A percentile compares a stretch with the other conserved stretches of the same genome.
These are phyloP conservation scores for Phaffomyces antillensis DNA, from an alignment of 805 yeast genomes.

Conservation along the genomic window DNA sequence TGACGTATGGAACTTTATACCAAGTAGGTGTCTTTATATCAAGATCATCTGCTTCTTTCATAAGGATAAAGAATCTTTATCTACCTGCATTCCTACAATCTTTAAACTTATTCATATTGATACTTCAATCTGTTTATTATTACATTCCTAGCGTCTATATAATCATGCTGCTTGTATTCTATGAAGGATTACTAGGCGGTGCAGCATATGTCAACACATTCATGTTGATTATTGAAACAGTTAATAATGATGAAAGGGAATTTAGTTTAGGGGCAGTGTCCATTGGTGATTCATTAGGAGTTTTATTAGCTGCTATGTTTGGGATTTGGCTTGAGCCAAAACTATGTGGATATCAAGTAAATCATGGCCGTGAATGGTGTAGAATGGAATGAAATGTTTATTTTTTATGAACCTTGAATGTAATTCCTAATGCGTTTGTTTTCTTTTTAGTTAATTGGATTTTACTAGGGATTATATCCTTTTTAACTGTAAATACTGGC, in stretches of 20 bases:
- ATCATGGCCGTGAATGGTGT: constrained; percentile 78
- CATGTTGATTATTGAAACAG: constrained; percentile 60
- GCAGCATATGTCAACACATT: constrained; percentile 86
- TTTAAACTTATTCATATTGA: constrained; percentile 49
- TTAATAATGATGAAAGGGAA: constrained; percentile 49
- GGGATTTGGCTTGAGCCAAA: constrained; percentile 69
- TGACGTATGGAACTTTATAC: constrained; percentile 81
- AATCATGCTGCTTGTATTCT: constrained; percentile 58
- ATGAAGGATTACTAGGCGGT: constrained; percentile 91
- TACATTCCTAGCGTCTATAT: constrained; percentile 54
- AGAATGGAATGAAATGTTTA: constrained; percentile 23
- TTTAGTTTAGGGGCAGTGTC: constrained; percentile 81
- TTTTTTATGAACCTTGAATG: constrained; percentile 6
- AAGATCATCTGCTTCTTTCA: constrained; percentile 67
- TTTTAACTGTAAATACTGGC: constrained; percentile 3
- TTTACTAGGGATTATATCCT: constrained; percentile 6
- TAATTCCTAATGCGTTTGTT: constrained; percentile 13
- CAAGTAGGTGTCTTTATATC: constrained; percentile 92
- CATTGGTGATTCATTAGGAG: constrained; percentile 78
- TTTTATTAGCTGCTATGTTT: constrained; percentile 70
- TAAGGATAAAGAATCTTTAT: constrained; percentile 54
- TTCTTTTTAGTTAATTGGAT: constrained; percentile 11
- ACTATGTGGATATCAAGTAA: constrained; percentile 66
- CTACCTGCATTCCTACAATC: constrained; percentile 60
- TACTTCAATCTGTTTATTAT: constrained; percentile 58